Conservation (phyloP, 2,329 filamentous ascomycete genomes). For the Fusarium aywerte region DNA sequence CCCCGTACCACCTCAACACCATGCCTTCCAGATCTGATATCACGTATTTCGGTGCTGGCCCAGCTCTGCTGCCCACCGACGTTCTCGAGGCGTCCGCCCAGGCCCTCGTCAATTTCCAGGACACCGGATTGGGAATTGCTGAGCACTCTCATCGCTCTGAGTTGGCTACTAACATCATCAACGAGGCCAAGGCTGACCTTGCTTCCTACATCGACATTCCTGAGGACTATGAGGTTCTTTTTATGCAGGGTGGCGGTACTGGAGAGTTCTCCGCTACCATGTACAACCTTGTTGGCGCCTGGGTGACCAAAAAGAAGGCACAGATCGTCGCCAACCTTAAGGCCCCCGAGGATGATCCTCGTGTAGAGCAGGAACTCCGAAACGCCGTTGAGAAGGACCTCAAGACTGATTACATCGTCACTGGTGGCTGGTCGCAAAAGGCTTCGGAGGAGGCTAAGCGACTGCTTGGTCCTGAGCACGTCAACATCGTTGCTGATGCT, state of each 20-base stretch:
- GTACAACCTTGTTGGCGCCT: constrained; percentile 85
- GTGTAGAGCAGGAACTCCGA: constrained; percentile 68
- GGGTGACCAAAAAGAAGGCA: constrained; percentile 76
- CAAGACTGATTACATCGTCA: constrained; percentile 89
- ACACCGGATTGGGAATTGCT: constrained; percentile 84
- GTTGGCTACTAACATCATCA: constrained; percentile 81
- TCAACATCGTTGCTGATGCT: constrained; percentile 79
- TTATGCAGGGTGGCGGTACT: constrained; percentile 87
- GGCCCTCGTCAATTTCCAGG: constrained; percentile 83
- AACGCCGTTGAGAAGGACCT: constrained; percentile 75
- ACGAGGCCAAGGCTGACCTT: constrained; percentile 80
- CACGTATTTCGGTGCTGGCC: constrained; percentile 90
- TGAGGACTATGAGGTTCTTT: constrained; percentile 85
- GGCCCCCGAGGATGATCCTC: constrained; percentile 60
- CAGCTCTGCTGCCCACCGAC: constrained; percentile 83
- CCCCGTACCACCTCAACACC: constrained; percentile 13
- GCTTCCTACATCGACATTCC: constrained; percentile 82
- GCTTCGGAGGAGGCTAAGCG: constrained; percentile 84
- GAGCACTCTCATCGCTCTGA: constrained; percentile 91
- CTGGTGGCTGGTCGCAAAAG: constrained; percentile 89
- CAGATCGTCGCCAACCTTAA: constrained; percentile 66
- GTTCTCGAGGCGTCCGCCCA: constrained; percentile 81
- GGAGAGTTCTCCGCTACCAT: constrained; percentile 86
- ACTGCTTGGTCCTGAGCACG: constrained; percentile 78
- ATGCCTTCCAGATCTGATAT: constrained; percentile 82